Evolutionary conservation across 345 rosid genomes (phyloP).

Genomic region (Lepidium africanum): DNA sequence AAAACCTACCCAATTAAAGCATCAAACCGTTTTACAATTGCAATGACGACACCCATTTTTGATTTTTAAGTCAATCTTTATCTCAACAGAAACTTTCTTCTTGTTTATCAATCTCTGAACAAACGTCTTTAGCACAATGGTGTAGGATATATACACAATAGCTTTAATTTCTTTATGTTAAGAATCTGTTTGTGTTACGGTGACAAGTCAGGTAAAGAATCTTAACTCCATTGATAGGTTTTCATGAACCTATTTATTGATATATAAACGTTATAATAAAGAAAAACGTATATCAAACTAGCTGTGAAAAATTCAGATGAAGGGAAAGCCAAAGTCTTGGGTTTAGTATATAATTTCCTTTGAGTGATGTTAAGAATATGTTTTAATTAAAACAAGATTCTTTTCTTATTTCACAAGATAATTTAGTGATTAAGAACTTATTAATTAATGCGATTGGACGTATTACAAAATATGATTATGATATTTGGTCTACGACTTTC

Average conservation of each 20-base stretch:
- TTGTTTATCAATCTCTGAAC: slow-evolving; percentile 18
- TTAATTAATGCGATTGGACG: slow-evolving; percentile 13
- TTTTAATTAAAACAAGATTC: neutral
- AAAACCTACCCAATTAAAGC: slow-evolving; percentile 51
- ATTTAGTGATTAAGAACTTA: slow-evolving; percentile 6
- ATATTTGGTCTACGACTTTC: neutral
- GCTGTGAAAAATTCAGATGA: neutral
- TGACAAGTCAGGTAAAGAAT: slow-evolving; percentile 26
- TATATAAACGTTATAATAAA: neutral
- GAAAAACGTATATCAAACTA: neutral
- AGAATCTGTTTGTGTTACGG: slow-evolving; percentile 21
- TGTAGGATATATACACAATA: slow-evolving; percentile 18
- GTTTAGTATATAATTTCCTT: slow-evolving; percentile 7
- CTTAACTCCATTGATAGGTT: slow-evolving; percentile 13
- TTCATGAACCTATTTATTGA: neutral
- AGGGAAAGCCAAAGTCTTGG: slow-evolving; percentile 19
- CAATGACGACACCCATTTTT: slow-evolving; percentile 52
- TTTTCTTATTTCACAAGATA: slow-evolving; percentile 13
- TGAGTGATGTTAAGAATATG: neutral
- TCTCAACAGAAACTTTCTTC: neutral
- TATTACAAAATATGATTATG: slow-evolving; percentile 10
- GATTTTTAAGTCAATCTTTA: neutral
- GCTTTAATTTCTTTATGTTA: neutral
- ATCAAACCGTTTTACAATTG: slow-evolving; percentile 52
- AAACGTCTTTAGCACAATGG: slow-evolving; percentile 29